These are phyloP conservation scores for Nicotiana knightiana DNA, from an alignment of 257 asterid genomes.

Conservation along the genomic window DNA sequence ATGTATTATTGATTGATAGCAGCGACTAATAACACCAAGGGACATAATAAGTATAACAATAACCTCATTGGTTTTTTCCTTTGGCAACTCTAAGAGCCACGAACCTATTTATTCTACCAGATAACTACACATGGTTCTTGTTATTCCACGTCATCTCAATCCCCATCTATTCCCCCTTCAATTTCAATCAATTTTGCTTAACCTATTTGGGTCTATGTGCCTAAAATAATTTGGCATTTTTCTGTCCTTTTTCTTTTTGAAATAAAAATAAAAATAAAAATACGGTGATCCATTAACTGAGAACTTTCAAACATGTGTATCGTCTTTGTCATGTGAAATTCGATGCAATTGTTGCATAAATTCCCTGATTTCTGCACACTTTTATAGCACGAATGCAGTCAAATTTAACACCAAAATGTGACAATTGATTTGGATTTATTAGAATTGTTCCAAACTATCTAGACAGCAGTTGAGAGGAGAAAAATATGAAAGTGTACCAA, in stretches of 20 bases:
- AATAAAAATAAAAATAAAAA: background rate
- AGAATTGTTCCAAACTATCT: background rate
- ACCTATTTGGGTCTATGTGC: background rate
- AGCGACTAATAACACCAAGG: background rate
- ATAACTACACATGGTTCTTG: background rate
- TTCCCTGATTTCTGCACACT: background rate
- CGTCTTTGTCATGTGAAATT: background rate
- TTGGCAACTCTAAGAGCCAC: conserved; percentile 18
- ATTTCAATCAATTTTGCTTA: background rate
- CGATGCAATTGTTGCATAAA: background rate
- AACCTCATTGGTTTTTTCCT: background rate
- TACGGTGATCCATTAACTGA: background rate
- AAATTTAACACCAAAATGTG: background rate
- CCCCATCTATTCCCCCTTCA: too few species aligned
- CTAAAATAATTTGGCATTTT: background rate
- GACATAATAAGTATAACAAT: too few species aligned
- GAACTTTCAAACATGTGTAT: background rate
- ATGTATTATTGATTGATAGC: too few species aligned
- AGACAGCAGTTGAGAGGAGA: too few species aligned
- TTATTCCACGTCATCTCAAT: conserved; percentile 12
- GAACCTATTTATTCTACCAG: conserved; percentile 6
- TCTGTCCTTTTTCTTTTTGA: too few species aligned
- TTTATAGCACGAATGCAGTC: background rate
- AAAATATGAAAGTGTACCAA: too few species aligned
- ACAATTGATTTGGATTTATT: background rate